These are phyloP conservation scores for Rubus parviflorus DNA, from an alignment of 306 rosid species.

Conservation along the genomic window DNA sequence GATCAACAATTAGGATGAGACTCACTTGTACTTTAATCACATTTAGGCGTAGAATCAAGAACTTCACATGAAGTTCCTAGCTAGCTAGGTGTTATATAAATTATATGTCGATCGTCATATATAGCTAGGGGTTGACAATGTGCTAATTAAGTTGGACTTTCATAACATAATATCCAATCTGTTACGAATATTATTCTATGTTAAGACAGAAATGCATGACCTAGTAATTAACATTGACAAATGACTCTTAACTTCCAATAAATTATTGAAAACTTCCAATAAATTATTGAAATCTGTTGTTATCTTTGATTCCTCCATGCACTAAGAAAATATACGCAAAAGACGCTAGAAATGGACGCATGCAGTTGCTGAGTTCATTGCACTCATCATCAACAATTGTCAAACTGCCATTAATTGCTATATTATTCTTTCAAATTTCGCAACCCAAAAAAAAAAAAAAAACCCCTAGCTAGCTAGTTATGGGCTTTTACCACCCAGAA, in stretches of 20 bases:
- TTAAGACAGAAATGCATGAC: conserved; percentile 20
- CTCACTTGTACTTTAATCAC: not conserved
- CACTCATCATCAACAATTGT: conserved; percentile 25
- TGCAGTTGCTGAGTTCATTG: conserved; percentile 41
- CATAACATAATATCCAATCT: not conserved
- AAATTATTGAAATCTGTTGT: conserved; percentile 23
- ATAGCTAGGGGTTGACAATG: conserved; percentile 2
- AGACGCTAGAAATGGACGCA: conserved; percentile 30
- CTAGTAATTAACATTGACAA: conserved; percentile 26
- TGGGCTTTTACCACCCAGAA: not conserved
- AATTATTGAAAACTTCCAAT: conserved; percentile 13
- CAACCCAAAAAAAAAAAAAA: conserved; percentile 31
- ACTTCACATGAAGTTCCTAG: not conserved
- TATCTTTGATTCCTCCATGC: conserved; percentile 24
- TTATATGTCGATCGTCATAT: not conserved
- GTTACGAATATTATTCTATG: not conserved
- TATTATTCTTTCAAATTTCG: conserved; percentile 22
- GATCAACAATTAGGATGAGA: not conserved
- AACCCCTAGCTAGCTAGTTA: not conserved
- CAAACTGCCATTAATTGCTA: conserved; percentile 16
- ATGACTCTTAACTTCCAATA: not conserved
- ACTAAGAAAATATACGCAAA: conserved; percentile 25
- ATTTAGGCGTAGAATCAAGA: not conserved
- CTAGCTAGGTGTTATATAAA: not conserved
- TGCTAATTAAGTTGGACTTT: not conserved